phyloP scores from a whole-genome alignment of 805 yeast genomes.

The Soucietia sequanensis region DNA sequence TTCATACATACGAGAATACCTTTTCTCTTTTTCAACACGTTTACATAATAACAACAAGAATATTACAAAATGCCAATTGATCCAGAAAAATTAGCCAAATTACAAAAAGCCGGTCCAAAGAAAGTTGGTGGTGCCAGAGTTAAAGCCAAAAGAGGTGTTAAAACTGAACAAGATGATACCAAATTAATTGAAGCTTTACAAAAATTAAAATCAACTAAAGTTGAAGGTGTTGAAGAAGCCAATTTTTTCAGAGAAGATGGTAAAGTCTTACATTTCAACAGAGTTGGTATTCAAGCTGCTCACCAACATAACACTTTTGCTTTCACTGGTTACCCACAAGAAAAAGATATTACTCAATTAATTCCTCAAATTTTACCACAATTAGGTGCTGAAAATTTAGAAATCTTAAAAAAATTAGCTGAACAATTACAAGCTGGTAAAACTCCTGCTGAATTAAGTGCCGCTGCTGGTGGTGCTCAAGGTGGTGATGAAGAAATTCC shows the following conservation, averaged over 20 bases:
- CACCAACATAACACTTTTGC: slow-evolving; percentile 88
- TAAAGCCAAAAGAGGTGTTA: slow-evolving; percentile 76
- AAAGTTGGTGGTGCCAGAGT: slow-evolving; percentile 87
- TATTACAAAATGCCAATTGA: slow-evolving; percentile 68
- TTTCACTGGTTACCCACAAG: slow-evolving; percentile 92
- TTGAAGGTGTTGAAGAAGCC: slow-evolving; percentile 93
- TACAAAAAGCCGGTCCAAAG: slow-evolving; percentile 79
- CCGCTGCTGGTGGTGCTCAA: slow-evolving; percentile 42
- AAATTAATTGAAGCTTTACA: slow-evolving; percentile 86
- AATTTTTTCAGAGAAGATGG: slow-evolving; percentile 98
- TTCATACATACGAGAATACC: background rate
- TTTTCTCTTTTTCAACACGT: background rate
- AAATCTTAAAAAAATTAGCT: slow-evolving; percentile 84
- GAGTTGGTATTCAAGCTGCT: slow-evolving; percentile 95
- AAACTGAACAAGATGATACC: slow-evolving; percentile 81
- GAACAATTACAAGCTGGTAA: slow-evolving; percentile 74
- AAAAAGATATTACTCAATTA: slow-evolving; percentile 87
- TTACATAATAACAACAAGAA: slow-evolving; percentile 2
- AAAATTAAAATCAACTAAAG: slow-evolving; percentile 84
- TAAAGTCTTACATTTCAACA: slow-evolving; percentile 90
- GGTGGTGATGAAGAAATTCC: slow-evolving; percentile 62
- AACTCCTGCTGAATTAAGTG: slow-evolving; percentile 47
- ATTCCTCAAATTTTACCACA: slow-evolving; percentile 93
- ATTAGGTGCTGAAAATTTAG: slow-evolving; percentile 93
- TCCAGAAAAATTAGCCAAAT: slow-evolving; percentile 90